phyloP scores from a whole-genome alignment of 2,329 filamentous ascomycete genomes.

The Colletotrichum sp. region DNA sequence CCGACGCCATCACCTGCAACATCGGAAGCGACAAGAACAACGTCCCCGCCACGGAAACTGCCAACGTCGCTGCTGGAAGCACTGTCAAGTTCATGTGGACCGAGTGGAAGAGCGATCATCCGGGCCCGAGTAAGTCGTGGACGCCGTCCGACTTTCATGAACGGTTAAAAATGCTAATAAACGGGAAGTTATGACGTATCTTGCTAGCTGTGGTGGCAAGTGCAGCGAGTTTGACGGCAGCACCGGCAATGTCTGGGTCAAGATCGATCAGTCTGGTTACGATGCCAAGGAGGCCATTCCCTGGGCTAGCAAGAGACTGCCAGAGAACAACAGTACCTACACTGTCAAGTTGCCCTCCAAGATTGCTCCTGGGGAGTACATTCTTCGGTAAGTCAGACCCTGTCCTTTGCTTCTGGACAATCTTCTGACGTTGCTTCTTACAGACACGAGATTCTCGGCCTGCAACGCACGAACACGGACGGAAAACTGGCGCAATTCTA shows the following conservation, averaged over 20 bases:
- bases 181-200: slow-evolving; percentile 27
- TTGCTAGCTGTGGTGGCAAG: slow-evolving; percentile 34
- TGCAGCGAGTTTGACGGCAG: slow-evolving; percentile 24
- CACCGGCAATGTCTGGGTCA: slow-evolving; percentile 35
- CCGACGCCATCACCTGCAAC: slow-evolving; percentile 34
- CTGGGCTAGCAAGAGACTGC: slow-evolving; percentile 39
- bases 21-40: slow-evolving; percentile 51
- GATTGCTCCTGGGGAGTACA: slow-evolving; percentile 50
- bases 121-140: slow-evolving; percentile 42
- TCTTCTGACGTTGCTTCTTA: background rate
- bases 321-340: slow-evolving; percentile 36
- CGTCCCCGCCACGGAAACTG: slow-evolving; percentile 39
- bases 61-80: slow-evolving; percentile 42
- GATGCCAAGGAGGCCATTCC: slow-evolving; percentile 30
- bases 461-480: slow-evolving; percentile 54
- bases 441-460: slow-evolving; percentile 58
- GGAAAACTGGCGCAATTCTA: slow-evolving; percentile 58
- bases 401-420: rapidly evolving
- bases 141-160: background rate
- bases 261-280: slow-evolving; percentile 40
- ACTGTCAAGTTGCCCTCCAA: slow-evolving; percentile 46
- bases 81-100: slow-evolving; percentile 46
- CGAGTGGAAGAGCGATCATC: slow-evolving; percentile 46
- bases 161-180: background rate
- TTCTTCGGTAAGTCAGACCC: slow-evolving; percentile 34